These are phyloP conservation scores for Candida sp. DNA, from an alignment of 1,139 yeast genomes.

Conservation along the genomic window DNA sequence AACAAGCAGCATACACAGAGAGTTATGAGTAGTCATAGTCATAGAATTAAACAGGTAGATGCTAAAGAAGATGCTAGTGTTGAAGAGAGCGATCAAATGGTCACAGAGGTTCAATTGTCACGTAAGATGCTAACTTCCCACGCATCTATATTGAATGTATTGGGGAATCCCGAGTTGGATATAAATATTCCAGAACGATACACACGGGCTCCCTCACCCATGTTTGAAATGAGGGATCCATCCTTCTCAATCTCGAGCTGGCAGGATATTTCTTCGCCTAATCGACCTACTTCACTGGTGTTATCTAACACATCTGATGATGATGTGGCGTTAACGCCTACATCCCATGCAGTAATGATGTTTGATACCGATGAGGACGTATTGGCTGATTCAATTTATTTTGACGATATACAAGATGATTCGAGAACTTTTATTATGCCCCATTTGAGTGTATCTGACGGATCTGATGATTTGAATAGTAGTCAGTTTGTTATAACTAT, in stretches of 20 bases:
- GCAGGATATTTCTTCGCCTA: slow-evolving; percentile 15
- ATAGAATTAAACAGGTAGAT: too few species aligned
- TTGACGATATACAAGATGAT: slow-evolving; percentile 8
- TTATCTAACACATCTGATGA: slow-evolving; percentile 24
- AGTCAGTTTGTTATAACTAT: slow-evolving; percentile 14
- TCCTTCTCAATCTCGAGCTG: slow-evolving; percentile 16
- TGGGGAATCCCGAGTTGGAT: slow-evolving; percentile 43
- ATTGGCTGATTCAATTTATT: background rate
- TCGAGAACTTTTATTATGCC: slow-evolving; percentile 38
- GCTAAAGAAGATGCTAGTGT: background rate
- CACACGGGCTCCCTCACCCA: slow-evolving; percentile 9
- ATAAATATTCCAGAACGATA: slow-evolving; percentile 12
- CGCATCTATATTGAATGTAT: slow-evolving; percentile 36
- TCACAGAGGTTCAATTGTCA: slow-evolving; percentile 1
- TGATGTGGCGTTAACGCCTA: slow-evolving; percentile 10
- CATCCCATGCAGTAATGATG: slow-evolving; percentile 24
- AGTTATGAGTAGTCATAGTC: too few species aligned
- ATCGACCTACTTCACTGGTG: slow-evolving; percentile 18
- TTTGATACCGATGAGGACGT: slow-evolving; percentile 43
- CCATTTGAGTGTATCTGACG: slow-evolving; percentile 22
- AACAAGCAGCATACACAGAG: too few species aligned
- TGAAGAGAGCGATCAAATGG: background rate
- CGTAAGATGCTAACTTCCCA: slow-evolving; percentile 30
- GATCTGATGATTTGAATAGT: background rate
- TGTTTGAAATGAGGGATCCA: slow-evolving; percentile 7